Evolutionary conservation across 2,329 filamentous ascomycete species (phyloP).

Genomic region (Penicillium brevicompactum): DNA sequence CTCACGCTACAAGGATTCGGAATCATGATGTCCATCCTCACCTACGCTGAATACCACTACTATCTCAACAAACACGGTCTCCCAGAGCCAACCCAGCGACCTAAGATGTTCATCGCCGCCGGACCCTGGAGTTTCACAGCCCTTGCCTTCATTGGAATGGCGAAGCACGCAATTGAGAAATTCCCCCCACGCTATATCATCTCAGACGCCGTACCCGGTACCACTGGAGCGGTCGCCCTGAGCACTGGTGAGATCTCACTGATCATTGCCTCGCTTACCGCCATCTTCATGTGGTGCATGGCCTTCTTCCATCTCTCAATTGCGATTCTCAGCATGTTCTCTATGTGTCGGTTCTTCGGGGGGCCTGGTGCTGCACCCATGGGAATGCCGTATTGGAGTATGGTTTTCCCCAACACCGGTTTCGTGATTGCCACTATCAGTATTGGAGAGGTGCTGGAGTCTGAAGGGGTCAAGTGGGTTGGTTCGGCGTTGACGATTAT

Average conservation of each 20-base stretch:
- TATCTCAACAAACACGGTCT: slow-evolving; percentile 46
- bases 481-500: background rate
- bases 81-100: slow-evolving; percentile 44
- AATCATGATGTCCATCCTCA: slow-evolving; percentile 47
- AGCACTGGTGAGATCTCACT: slow-evolving; percentile 36
- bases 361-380: slow-evolving; percentile 3
- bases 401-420: slow-evolving; percentile 46
- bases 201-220: background rate
- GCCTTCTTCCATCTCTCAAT: slow-evolving; percentile 56
- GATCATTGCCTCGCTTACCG: slow-evolving; percentile 44
- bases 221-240: background rate
- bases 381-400: slow-evolving; percentile 22
- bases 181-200: slow-evolving; percentile 33
- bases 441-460: slow-evolving; percentile 33
- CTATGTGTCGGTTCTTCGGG: background rate
- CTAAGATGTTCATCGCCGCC: slow-evolving; percentile 57
- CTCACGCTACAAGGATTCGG: slow-evolving; percentile 50
- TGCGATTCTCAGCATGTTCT: slow-evolving; percentile 40
- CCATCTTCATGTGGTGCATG: slow-evolving; percentile 52
- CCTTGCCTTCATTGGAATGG: slow-evolving; percentile 52
- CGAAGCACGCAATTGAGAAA: slow-evolving; percentile 39
- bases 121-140: slow-evolving; percentile 50
- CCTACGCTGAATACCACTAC: slow-evolving; percentile 48
- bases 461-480: background rate
- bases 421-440: slow-evolving; percentile 47